Evolutionary conservation across 108 stramenopile genomes (phyloP).

Genomic region (Schizochytrium sp.): DNA sequence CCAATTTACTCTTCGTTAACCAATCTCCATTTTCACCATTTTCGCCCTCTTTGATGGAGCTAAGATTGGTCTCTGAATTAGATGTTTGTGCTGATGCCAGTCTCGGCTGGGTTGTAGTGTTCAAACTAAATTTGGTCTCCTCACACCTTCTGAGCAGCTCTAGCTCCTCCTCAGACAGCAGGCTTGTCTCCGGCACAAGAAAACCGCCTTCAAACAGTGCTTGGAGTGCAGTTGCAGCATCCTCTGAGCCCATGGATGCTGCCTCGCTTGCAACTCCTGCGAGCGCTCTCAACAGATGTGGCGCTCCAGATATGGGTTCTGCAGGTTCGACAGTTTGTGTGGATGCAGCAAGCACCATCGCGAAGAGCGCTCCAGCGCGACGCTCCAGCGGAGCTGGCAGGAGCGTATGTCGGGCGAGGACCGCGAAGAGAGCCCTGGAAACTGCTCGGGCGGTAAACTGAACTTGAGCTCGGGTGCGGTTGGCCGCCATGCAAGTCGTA

Average conservation of each 20-base stretch:
- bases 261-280: background rate
- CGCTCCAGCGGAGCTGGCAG: background rate
- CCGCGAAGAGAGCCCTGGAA: background rate
- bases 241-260: background rate
- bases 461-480: background rate
- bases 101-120: too few relatives aligned
- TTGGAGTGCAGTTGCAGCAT: background rate
- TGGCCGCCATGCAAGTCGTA: background rate
- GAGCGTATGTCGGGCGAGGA: background rate
- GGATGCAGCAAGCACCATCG: background rate
- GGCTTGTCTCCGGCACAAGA: background rate
- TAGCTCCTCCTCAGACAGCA: background rate
- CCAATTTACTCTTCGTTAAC: too few relatives aligned
- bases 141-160: background rate
- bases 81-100: too few relatives aligned
- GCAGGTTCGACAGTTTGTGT: constrained; percentile 7
- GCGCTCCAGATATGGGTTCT: background rate
- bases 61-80: too few relatives aligned
- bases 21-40: too few relatives aligned
- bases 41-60: too few relatives aligned
- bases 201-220: background rate
- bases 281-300: background rate
- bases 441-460: background rate
- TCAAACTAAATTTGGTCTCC: background rate
- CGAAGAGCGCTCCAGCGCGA: constrained; percentile 24